phyloP scores from a whole-genome alignment of 2,329 filamentous ascomycete genomes.

The Fusarium sp. region DNA sequence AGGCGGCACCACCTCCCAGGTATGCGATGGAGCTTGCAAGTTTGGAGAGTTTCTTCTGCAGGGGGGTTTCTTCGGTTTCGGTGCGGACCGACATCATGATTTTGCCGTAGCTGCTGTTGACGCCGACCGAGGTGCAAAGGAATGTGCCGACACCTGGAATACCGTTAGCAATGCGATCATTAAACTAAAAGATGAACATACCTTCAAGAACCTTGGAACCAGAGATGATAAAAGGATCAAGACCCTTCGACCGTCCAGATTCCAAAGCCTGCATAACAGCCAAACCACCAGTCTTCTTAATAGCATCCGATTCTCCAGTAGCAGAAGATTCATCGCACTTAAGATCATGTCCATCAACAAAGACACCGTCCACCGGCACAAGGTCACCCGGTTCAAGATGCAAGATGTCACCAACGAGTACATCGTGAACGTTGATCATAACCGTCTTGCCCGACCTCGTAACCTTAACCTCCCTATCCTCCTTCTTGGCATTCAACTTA shows the following conservation, averaged over 20 bases:
- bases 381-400: constrained; percentile 45
- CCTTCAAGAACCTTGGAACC: neutral
- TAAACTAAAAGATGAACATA: neutral
- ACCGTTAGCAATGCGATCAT: neutral
- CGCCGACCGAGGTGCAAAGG: constrained; percentile 60
- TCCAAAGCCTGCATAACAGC: neutral
- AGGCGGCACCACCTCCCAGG: neutral
- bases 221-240: constrained; percentile 1
- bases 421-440: constrained; percentile 69
- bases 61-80: constrained; percentile 58
- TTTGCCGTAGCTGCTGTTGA: constrained; percentile 59
- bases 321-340: neutral
- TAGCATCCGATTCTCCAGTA: neutral
- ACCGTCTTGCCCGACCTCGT: constrained; percentile 69
- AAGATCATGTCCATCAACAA: neutral
- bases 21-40: neutral
- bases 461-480: constrained; percentile 67
- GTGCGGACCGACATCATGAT: constrained; percentile 62
- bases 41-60: constrained; percentile 60
- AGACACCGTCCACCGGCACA: neutral
- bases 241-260: neutral
- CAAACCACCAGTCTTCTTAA: neutral
- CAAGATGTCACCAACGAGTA: constrained; percentile 72
- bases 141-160: constrained; percentile 62
- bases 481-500: neutral